Base-by-base conservation (phyloP, 192 early-diverging fungal species). In the Helicostylum pulchrum region DNA sequence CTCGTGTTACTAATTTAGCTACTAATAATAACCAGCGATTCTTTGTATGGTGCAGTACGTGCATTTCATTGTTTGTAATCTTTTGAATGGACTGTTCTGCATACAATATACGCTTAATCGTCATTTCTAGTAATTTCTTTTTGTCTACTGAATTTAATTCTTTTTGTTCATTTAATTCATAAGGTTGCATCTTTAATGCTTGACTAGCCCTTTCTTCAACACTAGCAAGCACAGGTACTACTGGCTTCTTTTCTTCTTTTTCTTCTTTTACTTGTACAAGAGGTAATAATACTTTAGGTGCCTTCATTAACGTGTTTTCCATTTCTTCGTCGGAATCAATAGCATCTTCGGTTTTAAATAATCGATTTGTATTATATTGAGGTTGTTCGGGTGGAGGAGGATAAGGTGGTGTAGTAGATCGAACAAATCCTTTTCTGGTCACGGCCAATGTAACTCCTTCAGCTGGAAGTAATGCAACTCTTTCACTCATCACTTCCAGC, bases 171-270 rank as follows among this genome's bases (percentile, higher is more conserved):
- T 36, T 39, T 17, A 75, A 62, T 19, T 62, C 53, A 30, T 53
- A 36, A 10, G 77, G 77, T 48, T 79, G 67, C 65, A 76, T 77
- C 20, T 65, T 79, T 7, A 79, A 70, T 8, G 77, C 53, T 48
- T 70, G 74, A 7, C 34, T 53, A 0, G 66, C 71, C 7, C 75
- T 62, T 53, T 73, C 75, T 39, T 68, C 54, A 1, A 56, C 63
- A 61, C 69, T 71, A 3, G 69, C 56, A 26, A 59, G 43, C 17
- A 61, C 20, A 2, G 42, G 53, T 39, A 56, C 54, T 39, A 56
- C 54, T 20, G 50, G 39, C 7, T 15, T 34, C 9, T 42, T 42
- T 20, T 39, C 6, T 39, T 6, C 7, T 14, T 9, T 9, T 5
- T 59, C 57, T 7, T 45, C 51, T 52, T 52, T 19, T 20, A 52